Percentiles rank a stretch among this genome's conserved stretches.
Conservation (phyloP, 768 basidiomycete genomes). For the Rhodosporidiobolus odoratus region DNA sequence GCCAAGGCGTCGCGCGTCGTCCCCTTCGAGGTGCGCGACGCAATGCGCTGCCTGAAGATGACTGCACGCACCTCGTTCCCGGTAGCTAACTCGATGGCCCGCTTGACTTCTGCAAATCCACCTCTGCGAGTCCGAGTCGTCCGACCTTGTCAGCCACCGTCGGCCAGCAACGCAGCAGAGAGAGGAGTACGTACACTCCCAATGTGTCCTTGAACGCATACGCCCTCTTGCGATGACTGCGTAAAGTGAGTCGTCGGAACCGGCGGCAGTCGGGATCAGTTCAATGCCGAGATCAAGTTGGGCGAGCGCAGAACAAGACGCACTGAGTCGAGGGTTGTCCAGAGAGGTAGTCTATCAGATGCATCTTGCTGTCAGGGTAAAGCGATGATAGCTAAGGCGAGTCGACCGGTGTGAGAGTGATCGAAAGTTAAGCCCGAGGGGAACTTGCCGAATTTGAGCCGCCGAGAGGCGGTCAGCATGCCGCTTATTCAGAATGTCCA, state of each 20-base stretch:
- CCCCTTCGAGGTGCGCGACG: background rate
- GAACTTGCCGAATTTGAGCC: too few relatives aligned
- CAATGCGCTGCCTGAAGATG: too few relatives aligned
- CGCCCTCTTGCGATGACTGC: constrained; percentile 22
- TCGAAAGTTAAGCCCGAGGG: too few relatives aligned
- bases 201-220: constrained; percentile 16
- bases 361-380: constrained; percentile 4
- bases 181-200: constrained; percentile 8
- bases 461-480: too few relatives aligned
- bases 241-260: too few relatives aligned
- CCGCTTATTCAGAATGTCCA: too few relatives aligned
- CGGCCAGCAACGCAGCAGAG: background rate
- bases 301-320: background rate
- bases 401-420: background rate
- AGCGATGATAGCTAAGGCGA: background rate
- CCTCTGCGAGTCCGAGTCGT: background rate
- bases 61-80: constrained; percentile 13
- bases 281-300: background rate
- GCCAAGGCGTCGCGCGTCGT: too few relatives aligned
- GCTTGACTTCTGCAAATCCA: constrained; percentile 34
- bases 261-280: too few relatives aligned
- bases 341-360: constrained; percentile 20
- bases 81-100: constrained; percentile 10
- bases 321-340: constrained; percentile 23
- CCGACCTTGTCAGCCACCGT: background rate